Evolutionary conservation across 2,329 filamentous ascomycete genomes (phyloP), one percentile per base, ranked within the genome.

Genomic region (Acephala macrosclerotiorum): DNA sequence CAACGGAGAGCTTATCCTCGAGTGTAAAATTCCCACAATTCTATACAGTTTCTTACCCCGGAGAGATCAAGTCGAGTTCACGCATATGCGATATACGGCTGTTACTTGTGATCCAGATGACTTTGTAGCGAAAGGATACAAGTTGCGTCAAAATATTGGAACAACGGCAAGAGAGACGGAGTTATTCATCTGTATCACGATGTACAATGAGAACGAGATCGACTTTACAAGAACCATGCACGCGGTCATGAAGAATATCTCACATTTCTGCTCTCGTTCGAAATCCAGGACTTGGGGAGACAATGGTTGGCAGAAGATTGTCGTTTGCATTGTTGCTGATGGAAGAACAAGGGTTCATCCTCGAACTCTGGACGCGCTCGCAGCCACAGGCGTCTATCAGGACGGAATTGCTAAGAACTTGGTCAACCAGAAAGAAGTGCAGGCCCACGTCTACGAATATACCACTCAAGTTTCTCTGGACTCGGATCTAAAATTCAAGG

Each of bases 181-280:
- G 79, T 82, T 99, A 8, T 96, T 98, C 77, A 97, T 99, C 74
- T 97, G 94, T 77, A 84, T 99, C 68, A 99, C 96, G 73, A 98
- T 98, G 96, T 98, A 97, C 83, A 99, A 99, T 79, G 96, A 99
- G 80, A 92, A 97, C 79, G 96, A 98, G 77, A 93, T 97, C 73
- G 89, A 94, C 76, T 99, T 99, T 74, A 97, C 96, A 7, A 89
- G 96, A 56, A 99, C 96, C 0, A 98, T 99, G 95, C 93, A 98
- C 78, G 96, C 95, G 63, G 93, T 99, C 64, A 97, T 99, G 92
- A 94, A 96, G 78, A 99, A 99, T 77, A 95, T 99, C 74, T 89
- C 92, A 16, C 96, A 98, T 78, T 97, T 99, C 80, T 99, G 96
- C 83, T 93, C 91, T 22, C 90, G 96, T 61, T 91, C 90, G 62